A percentile compares a stretch with the other conserved stretches of the same genome.
These are phyloP conservation scores for Sextonia rubra DNA, from an alignment of 164 flowering plant species.

Conservation along the genomic window DNA sequence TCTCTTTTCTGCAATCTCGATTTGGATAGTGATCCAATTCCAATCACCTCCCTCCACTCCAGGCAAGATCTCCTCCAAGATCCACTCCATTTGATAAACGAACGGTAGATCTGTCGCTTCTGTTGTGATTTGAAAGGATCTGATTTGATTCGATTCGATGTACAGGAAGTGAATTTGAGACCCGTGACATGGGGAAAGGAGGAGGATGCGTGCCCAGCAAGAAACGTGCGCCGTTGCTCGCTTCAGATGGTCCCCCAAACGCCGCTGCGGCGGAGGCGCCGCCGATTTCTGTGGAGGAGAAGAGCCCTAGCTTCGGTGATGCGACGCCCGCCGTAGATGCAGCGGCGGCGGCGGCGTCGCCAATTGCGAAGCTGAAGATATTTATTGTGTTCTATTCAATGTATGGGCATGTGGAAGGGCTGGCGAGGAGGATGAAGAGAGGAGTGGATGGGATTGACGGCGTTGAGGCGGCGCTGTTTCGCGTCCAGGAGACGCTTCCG, in stretches of 20 bases:
- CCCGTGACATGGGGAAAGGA: constrained; percentile 64
- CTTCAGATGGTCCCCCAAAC: constrained; percentile 20
- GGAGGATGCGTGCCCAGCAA: constrained; percentile 85
- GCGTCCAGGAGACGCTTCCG: constrained; percentile 61
- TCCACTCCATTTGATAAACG: too few species aligned
- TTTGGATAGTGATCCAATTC: too few species aligned
- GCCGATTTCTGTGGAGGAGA: constrained; percentile 11
- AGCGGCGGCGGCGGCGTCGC: neutral
- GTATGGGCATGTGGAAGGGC: constrained; percentile 62
- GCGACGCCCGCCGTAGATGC: constrained; percentile 1
- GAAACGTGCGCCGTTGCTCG: constrained; percentile 32
- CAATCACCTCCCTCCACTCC: too few species aligned
- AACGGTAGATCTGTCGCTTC: too few species aligned
- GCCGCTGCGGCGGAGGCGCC: constrained; percentile 8
- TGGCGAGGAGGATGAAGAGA: constrained; percentile 56
- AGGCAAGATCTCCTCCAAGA: too few species aligned
- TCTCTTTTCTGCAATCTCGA: too few species aligned
- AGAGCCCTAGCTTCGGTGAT: neutral
- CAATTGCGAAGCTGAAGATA: constrained; percentile 32
- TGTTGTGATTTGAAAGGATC: too few species aligned
- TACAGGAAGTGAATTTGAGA: neutral
- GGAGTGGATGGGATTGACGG: constrained; percentile 64
- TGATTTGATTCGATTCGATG: too few species aligned
- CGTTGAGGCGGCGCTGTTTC: constrained; percentile 48
- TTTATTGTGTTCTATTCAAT: constrained; percentile 67